Evolutionary conservation across 2,329 filamentous ascomycete genomes (phyloP).

Genomic region (Aspergillus phoenicis): DNA sequence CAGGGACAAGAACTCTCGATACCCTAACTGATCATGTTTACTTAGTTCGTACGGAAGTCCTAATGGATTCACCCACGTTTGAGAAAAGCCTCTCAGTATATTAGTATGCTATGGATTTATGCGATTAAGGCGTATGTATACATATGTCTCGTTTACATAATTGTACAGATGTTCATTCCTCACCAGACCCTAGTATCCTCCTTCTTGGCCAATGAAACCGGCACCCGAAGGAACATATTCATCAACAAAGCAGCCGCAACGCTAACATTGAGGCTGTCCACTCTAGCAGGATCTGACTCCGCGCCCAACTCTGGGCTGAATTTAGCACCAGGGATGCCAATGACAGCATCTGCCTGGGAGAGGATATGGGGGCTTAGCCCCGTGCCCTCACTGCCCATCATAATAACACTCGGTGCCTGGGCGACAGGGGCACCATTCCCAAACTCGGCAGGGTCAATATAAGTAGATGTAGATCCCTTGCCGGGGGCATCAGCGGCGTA

Average conservation of each 20-base stretch:
- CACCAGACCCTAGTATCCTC: slow-evolving; percentile 4
- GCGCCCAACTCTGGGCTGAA: slow-evolving; percentile 43
- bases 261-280: slow-evolving; percentile 93
- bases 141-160: background rate
- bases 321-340: slow-evolving; percentile 63
- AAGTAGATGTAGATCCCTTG: slow-evolving; percentile 24
- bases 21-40: too few species aligned
- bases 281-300: slow-evolving; percentile 49
- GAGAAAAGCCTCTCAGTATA: too few species aligned
- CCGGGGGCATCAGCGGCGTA: slow-evolving; percentile 69
- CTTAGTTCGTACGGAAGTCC: too few species aligned
- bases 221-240: slow-evolving; percentile 42
- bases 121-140: background rate
- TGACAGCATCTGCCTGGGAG: slow-evolving; percentile 64
- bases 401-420: slow-evolving; percentile 70
- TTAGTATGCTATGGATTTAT: too few species aligned
- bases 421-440: slow-evolving; percentile 46
- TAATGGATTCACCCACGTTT: too few species aligned
- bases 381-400: slow-evolving; percentile 80
- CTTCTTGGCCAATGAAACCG: slow-evolving; percentile 32
- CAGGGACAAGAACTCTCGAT: too few species aligned
- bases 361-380: slow-evolving; percentile 69
- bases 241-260: slow-evolving; percentile 77
- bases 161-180: background rate
- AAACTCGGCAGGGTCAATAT: slow-evolving; percentile 20